Evolutionary conservation across 148 eudicot genomes (phyloP).

Genomic region (Linanthus parryae): DNA sequence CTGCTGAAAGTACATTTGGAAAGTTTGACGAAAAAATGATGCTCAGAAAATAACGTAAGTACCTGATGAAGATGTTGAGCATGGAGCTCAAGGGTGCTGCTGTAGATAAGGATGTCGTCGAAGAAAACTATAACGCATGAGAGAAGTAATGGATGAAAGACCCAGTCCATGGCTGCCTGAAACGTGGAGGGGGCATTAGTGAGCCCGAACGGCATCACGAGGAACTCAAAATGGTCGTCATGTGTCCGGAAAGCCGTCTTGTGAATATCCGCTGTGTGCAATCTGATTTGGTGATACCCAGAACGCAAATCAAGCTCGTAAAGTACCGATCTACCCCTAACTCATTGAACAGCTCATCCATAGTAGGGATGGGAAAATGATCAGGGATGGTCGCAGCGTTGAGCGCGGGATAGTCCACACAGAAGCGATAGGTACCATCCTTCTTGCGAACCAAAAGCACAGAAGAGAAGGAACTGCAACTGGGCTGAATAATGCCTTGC

Average conservation of each 20-base stretch:
- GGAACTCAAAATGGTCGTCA: not conserved
- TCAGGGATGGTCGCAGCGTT: not conserved
- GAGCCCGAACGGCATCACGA: not conserved
- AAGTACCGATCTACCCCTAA: not conserved
- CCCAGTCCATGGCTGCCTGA: not conserved
- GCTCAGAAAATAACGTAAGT: too few relatives aligned
- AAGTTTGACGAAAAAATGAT: too few relatives aligned
- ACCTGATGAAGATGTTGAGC: too few relatives aligned
- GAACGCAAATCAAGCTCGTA: not conserved
- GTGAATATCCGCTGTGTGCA: not conserved
- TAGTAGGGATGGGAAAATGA: not conserved
- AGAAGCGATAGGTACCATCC: not conserved
- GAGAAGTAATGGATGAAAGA: too few relatives aligned
- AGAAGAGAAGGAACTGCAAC: not conserved
- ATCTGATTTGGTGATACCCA: not conserved
- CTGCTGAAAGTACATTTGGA: too few relatives aligned
- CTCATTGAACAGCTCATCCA: not conserved
- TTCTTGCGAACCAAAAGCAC: not conserved
- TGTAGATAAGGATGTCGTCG: too few relatives aligned
- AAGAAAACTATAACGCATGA: too few relatives aligned
- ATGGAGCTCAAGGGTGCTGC: too few relatives aligned
- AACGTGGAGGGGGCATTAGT: constrained; percentile 1
- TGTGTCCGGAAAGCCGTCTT: not conserved
- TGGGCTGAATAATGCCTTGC: not conserved
- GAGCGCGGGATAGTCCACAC: not conserved